These are phyloP conservation scores for Blastobotrys parvus DNA, from an alignment of 805 yeast species.

Conservation along the genomic window DNA sequence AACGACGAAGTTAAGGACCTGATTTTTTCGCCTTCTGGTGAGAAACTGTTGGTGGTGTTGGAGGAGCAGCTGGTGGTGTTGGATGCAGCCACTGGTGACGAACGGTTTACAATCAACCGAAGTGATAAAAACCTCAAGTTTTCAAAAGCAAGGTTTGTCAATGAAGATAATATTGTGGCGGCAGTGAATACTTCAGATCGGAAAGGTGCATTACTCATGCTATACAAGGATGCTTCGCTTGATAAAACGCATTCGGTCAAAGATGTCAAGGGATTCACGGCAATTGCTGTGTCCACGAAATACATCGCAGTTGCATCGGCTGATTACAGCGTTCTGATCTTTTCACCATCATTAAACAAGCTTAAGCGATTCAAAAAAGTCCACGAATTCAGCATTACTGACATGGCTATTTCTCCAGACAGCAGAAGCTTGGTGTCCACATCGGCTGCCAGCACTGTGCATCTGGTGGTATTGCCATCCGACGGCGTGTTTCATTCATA, in stretches of 20 bases:
- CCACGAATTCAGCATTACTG: conserved; percentile 73
- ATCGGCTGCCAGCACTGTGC: conserved; percentile 69
- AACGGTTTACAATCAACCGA: conserved; percentile 9
- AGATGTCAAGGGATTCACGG: conserved; percentile 32
- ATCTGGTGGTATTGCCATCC: conserved; percentile 50
- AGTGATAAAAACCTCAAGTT: conserved; percentile 23
- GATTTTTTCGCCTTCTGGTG: conserved; percentile 59
- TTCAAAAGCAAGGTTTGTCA: conserved; percentile 37
- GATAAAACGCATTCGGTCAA: conserved; percentile 2
- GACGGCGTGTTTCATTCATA: conserved; percentile 17
- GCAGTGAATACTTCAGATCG: conserved; percentile 37
- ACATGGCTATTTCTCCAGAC: conserved; percentile 58
- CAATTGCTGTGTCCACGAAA: conserved; percentile 40
- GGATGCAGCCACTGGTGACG: conserved; percentile 40
- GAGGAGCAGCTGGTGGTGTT: conserved; percentile 43
- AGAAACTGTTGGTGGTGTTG: conserved; percentile 56
- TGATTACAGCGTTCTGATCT: conserved; percentile 57
- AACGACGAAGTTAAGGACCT: conserved; percentile 57
- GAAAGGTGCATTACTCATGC: conserved; percentile 32
- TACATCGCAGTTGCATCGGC: conserved; percentile 52
- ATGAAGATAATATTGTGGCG: conserved; percentile 31
- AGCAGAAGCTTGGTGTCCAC: conserved; percentile 62
- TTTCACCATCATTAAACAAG: conserved; percentile 43
- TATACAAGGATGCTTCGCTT: conserved; percentile 1
- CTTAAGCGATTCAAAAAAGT: conserved; percentile 48